A percentile compares a stretch with the other conserved stretches of the same genome.
Conservation (phyloP, 495 filamentous ascomycete genomes). For the Neurospora hispaniola region DNA sequence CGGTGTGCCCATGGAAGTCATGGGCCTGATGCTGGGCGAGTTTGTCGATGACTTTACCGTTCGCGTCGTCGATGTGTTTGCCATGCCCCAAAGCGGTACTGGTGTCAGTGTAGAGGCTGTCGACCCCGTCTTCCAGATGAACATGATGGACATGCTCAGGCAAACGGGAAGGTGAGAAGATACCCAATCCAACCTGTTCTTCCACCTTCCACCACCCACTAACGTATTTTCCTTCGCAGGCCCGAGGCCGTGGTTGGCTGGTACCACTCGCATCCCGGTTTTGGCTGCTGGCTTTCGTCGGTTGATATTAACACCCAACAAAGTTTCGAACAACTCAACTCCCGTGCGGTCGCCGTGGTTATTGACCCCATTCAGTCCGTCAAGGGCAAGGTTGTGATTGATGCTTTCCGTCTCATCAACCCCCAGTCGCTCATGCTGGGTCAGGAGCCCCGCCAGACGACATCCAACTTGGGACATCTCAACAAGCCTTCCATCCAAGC, state of each 20-base stretch:
- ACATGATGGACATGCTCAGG: slow-evolving; percentile 99
- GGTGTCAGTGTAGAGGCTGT: slow-evolving; percentile 98
- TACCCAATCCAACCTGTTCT: neutral
- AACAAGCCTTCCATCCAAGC: slow-evolving; percentile 99
- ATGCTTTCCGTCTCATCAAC: slow-evolving; percentile 98
- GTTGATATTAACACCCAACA: slow-evolving; percentile 99
- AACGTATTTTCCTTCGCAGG: slow-evolving; percentile 33
- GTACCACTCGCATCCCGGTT: slow-evolving; percentile 99
- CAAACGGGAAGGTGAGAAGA: slow-evolving; percentile 80
- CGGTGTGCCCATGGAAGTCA: slow-evolving; percentile 99
- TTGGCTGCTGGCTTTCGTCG: slow-evolving; percentile 96
- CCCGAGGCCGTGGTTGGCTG: slow-evolving; percentile 96
- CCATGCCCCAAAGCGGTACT: slow-evolving; percentile 98
- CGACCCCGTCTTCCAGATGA: slow-evolving; percentile 95
- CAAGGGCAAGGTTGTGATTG: slow-evolving; percentile 98
- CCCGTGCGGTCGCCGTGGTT: slow-evolving; percentile 92
- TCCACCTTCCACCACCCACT: slow-evolving; percentile 3
- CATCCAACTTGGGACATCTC: slow-evolving; percentile 91
- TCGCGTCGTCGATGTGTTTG: slow-evolving; percentile 94
- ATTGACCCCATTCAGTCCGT: slow-evolving; percentile 98
- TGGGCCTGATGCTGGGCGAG: slow-evolving; percentile 97
- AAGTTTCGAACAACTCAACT: slow-evolving; percentile 94
- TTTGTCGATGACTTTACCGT: slow-evolving; percentile 99
- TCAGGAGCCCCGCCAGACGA: slow-evolving; percentile 96
- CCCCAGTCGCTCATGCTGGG: slow-evolving; percentile 98